Conservation (phyloP, 2,329 filamentous ascomycete genomes). For the Diaporthe amygdali region DNA sequence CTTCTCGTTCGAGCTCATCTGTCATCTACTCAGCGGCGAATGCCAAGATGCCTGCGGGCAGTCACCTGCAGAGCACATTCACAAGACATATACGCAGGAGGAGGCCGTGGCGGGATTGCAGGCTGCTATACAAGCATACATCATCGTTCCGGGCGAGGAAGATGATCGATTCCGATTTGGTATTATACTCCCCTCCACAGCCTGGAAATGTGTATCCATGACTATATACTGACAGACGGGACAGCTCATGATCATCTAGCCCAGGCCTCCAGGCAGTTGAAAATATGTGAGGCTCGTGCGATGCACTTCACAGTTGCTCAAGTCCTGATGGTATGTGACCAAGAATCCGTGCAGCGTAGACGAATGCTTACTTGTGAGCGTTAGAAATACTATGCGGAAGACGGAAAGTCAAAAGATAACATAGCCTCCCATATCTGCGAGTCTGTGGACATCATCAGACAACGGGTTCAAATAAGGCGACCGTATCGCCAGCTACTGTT, state of each 20-base stretch:
- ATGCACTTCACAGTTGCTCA: constrained; percentile 94
- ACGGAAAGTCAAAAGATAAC: constrained; percentile 70
- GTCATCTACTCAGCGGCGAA: constrained; percentile 76
- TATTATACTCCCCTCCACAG: neutral
- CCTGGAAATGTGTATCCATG: neutral
- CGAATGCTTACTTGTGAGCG: neutral
- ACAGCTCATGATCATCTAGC: constrained; percentile 82
- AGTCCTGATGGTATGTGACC: constrained; percentile 61
- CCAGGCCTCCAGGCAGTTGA: constrained; percentile 73
- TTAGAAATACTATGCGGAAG: constrained; percentile 65
- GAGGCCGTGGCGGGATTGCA: constrained; percentile 83
- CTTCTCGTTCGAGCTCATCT: constrained; percentile 84
- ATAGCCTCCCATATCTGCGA: constrained; percentile 83
- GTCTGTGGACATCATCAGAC: constrained; percentile 76
- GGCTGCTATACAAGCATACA: constrained; percentile 77
- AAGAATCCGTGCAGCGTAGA: neutral
- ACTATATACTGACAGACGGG: neutral
- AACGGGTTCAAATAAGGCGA: constrained; percentile 62
- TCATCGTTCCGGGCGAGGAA: constrained; percentile 80
- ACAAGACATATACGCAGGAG: constrained; percentile 63
- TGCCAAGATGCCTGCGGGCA: constrained; percentile 57
- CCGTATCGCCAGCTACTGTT: constrained; percentile 78
- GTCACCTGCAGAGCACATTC: constrained; percentile 35
- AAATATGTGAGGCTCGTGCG: constrained; percentile 70
- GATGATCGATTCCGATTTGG: constrained; percentile 85